Conservation (phyloP, 148 eudicot species). For the Drosera capensis region DNA sequence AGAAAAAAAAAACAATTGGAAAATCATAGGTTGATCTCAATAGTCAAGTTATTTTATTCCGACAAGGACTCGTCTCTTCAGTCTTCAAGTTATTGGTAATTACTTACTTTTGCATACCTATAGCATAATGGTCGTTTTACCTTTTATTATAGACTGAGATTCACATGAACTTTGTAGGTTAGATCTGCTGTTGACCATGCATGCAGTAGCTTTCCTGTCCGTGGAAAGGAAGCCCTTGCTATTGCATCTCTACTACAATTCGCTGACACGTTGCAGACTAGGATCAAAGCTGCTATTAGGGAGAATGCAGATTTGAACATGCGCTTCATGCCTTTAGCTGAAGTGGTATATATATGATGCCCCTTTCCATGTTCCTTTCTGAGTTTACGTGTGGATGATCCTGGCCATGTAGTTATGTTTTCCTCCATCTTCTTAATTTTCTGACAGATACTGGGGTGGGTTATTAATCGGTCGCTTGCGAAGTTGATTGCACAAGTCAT, state of each 20-base stretch:
- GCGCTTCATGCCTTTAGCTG: slow-evolving; percentile 74
- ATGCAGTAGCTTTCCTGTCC: slow-evolving; percentile 40
- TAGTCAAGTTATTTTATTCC: no score
- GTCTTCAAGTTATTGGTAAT: background rate
- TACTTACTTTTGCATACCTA: background rate
- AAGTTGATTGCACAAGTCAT: slow-evolving; percentile 57
- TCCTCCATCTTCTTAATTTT: slow-evolving; percentile 4
- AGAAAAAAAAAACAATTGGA: no score
- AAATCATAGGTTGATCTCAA: no score
- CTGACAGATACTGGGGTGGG: slow-evolving; percentile 61
- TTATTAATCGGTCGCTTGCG: slow-evolving; percentile 35
- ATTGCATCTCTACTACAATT: slow-evolving; percentile 37
- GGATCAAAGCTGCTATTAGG: slow-evolving; percentile 54
- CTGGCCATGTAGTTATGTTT: slow-evolving; percentile 6
- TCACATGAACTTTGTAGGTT: slow-evolving; percentile 29
- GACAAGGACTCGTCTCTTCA: no score
- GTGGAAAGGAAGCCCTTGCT: slow-evolving; percentile 75
- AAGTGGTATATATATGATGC: slow-evolving; percentile 28
- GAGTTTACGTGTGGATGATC: slow-evolving; percentile 7
- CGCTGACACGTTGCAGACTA: slow-evolving; percentile 53
- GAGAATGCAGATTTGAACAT: slow-evolving; percentile 54
- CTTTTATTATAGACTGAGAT: slow-evolving; percentile 1
- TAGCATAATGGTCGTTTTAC: background rate
- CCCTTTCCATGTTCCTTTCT: background rate
- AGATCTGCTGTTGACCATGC: slow-evolving; percentile 53